phyloP scores from a whole-genome alignment of 1,139 yeast genomes.

The Nadsonia starkeyi-henricii region DNA sequence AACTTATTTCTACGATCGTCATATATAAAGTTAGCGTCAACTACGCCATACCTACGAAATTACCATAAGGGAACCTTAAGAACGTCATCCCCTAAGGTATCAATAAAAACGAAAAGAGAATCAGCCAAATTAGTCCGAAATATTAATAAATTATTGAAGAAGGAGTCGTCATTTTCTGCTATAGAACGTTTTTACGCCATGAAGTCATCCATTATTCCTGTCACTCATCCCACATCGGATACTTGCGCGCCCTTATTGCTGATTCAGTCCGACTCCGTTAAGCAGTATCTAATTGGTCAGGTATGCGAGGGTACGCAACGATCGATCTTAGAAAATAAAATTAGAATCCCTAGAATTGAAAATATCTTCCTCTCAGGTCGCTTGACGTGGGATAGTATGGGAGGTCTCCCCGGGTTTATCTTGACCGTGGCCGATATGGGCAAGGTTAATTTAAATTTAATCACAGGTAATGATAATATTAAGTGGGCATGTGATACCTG shows the following conservation, averaged over 20 bases:
- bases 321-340: slow-evolving; percentile 30
- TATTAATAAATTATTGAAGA: neutral
- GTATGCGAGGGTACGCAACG: slow-evolving; percentile 83
- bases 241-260: slow-evolving; percentile 45
- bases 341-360: slow-evolving; percentile 31
- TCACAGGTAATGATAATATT: slow-evolving; percentile 32
- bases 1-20: too few relatives aligned
- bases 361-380: slow-evolving; percentile 66
- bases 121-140: neutral
- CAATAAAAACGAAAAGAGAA: neutral
- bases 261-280: slow-evolving; percentile 37
- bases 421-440: slow-evolving; percentile 80
- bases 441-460: slow-evolving; percentile 32
- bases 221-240: slow-evolving; percentile 48
- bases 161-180: slow-evolving; percentile 28
- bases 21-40: too few relatives aligned
- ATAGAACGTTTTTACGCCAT: neutral
- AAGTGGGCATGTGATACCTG: slow-evolving; percentile 56
- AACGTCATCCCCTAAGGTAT: too few relatives aligned
- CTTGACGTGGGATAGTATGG: slow-evolving; percentile 56
- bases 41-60: too few relatives aligned
- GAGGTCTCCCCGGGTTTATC: slow-evolving; percentile 84
- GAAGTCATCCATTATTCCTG: slow-evolving; percentile 19
- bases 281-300: slow-evolving; percentile 62
- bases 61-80: too few relatives aligned